Evolutionary conservation across 371 early-diverging fungal species (phyloP).

Genomic region (Apophysomyces ossiformis): DNA sequence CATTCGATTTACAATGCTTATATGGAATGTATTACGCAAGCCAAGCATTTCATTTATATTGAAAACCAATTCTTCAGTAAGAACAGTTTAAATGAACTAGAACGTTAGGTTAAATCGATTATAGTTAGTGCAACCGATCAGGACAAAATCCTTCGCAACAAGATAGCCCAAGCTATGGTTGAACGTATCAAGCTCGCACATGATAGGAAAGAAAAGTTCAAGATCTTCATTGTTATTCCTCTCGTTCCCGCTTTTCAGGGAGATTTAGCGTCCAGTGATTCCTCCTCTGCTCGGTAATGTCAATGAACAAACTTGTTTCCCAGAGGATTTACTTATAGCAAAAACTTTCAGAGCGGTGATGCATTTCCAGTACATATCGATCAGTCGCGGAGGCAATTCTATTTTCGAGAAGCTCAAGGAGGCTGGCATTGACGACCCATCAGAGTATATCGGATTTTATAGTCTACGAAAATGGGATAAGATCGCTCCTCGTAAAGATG

Average conservation of each 20-base stretch:
- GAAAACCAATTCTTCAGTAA: conserved; percentile 96
- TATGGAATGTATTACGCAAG: conserved; percentile 70
- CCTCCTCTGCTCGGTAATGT: conserved; percentile 67
- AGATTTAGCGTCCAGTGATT: conserved; percentile 75
- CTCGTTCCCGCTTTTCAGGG: conserved; percentile 91
- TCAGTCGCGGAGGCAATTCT: conserved; percentile 78
- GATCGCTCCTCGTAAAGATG: conserved; percentile 27
- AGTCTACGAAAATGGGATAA: conserved; percentile 77
- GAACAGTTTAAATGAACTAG: neutral
- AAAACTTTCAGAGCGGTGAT: conserved; percentile 57
- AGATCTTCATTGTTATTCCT: conserved; percentile 87
- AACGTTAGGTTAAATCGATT: neutral
- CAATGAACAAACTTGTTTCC: neutral
- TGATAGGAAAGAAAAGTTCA: conserved; percentile 66
- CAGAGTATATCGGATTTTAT: conserved; percentile 80
- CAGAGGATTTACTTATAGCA: neutral
- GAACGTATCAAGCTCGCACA: conserved; percentile 83
- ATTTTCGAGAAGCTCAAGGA: conserved; percentile 65
- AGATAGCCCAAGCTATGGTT: conserved; percentile 68
- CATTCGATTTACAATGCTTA: conserved; percentile 89
- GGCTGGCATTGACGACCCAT: conserved; percentile 68
- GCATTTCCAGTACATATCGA: conserved; percentile 87
- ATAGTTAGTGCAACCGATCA: conserved; percentile 48
- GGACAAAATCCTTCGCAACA: conserved; percentile 50
- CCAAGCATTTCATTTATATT: conserved; percentile 91